These are phyloP conservation scores for Schwanniomyces occidentalis DNA, from an alignment of 805 yeast genomes.

Conservation along the genomic window DNA sequence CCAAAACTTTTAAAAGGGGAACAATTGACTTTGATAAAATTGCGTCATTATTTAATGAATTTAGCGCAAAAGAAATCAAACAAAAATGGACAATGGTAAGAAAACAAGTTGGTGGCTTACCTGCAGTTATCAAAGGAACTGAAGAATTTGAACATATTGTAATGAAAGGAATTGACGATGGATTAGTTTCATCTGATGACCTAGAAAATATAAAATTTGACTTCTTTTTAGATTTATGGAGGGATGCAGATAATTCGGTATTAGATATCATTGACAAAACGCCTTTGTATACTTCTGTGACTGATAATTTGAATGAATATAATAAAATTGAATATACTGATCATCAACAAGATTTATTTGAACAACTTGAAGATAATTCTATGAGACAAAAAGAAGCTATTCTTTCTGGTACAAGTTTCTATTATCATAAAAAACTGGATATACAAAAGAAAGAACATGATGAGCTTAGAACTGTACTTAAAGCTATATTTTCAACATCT, in stretches of 20 bases:
- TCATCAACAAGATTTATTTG: slow-evolving; percentile 26
- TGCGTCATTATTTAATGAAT: slow-evolving; percentile 45
- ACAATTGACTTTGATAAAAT: slow-evolving; percentile 67
- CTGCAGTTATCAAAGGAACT: slow-evolving; percentile 59
- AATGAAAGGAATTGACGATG: slow-evolving; percentile 57
- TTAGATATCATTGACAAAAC: slow-evolving; percentile 27
- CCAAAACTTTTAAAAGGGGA: slow-evolving; percentile 57
- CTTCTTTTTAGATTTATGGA: slow-evolving; percentile 66
- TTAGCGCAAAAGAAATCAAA: slow-evolving; percentile 45
- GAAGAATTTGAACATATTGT: slow-evolving; percentile 70
- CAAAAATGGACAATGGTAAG: slow-evolving; percentile 73
- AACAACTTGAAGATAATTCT: slow-evolving; percentile 56
- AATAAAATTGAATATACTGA: slow-evolving; percentile 17
- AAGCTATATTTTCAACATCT: slow-evolving; percentile 60
- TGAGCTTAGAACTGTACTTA: slow-evolving; percentile 42
- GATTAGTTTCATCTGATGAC: slow-evolving; percentile 48
- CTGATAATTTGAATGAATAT: slow-evolving; percentile 50
- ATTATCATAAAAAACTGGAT: slow-evolving; percentile 23
- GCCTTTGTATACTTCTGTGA: slow-evolving; percentile 42
- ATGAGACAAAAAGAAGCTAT: slow-evolving; percentile 70
- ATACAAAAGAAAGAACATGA: slow-evolving; percentile 22
- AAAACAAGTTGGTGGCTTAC: slow-evolving; percentile 43
- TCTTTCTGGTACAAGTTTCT: slow-evolving; percentile 47
- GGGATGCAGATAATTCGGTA: slow-evolving; percentile 44
- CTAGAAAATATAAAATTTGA: slow-evolving; percentile 51